Conservation (phyloP, 371 early-diverging fungal genomes). For the Lichtheimia ornata region DNA sequence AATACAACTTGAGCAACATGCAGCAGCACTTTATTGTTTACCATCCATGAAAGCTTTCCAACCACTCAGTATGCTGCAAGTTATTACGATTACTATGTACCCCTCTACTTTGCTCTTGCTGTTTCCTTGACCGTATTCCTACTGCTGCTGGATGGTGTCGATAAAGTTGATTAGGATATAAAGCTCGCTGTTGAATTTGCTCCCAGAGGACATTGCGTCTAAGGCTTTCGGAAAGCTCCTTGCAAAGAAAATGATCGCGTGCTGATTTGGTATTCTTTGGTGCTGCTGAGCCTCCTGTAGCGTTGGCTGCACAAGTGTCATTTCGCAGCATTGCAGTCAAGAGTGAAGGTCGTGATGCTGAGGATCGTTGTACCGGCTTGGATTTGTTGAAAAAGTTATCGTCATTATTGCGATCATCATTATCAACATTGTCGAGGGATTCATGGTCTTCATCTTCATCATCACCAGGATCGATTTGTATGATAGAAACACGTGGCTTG, state of each 20-base stretch:
- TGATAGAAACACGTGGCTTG: too few relatives aligned
- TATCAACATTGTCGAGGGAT: too few relatives aligned
- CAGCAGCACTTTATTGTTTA: neutral
- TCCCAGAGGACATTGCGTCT: slow-evolving; percentile 24
- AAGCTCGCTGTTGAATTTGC: slow-evolving; percentile 15
- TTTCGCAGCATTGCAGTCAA: slow-evolving; percentile 4
- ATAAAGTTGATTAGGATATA: neutral
- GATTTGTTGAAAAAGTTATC: too few relatives aligned
- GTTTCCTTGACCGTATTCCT: neutral
- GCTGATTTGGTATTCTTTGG: neutral
- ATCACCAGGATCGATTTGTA: too few relatives aligned
- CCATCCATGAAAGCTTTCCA: slow-evolving; percentile 11
- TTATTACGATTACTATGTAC: too few relatives aligned
- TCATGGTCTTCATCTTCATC: too few relatives aligned
- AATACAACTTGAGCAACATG: too few relatives aligned
- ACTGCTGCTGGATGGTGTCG: too few relatives aligned
- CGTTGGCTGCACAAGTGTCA: neutral
- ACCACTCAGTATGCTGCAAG: neutral
- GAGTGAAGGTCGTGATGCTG: slow-evolving; percentile 1
- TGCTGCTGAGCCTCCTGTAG: slow-evolving; percentile 2
- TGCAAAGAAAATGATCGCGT: neutral
- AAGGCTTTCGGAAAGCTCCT: slow-evolving; percentile 19
- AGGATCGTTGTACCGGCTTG: too few relatives aligned
- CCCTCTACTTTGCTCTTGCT: too few relatives aligned
- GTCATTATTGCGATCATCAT: too few relatives aligned